Conservation (phyloP, 2,329 filamentous ascomycete species). For the Microsporum ferrugineum region DNA sequence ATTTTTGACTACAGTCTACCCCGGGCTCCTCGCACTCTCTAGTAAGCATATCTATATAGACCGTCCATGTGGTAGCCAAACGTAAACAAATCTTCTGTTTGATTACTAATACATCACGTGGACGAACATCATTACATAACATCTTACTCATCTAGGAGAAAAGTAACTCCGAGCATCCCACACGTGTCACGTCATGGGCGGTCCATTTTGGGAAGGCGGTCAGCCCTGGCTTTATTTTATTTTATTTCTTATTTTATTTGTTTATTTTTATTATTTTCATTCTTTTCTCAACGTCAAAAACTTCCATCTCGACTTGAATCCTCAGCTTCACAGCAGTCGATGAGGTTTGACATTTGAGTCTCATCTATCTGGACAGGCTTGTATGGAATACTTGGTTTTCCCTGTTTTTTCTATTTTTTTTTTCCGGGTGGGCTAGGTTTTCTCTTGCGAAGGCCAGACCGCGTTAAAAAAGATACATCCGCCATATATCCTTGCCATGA, state of each 20-base stretch:
- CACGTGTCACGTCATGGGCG: slow-evolving; percentile 10
- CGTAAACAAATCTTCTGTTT: no score
- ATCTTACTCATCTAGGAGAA: background rate
- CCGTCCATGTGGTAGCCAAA: no score
- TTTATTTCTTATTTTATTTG: background rate
- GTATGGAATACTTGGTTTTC: background rate
- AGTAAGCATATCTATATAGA: no score
- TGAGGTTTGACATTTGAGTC: background rate
- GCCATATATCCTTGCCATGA: slow-evolving; percentile 1
- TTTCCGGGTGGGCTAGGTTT: background rate
- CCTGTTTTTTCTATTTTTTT: background rate
- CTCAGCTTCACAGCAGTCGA: background rate
- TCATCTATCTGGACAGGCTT: background rate
- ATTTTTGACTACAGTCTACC: background rate
- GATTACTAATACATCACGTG: no score
- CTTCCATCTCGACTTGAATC: background rate
- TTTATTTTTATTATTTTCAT: background rate
- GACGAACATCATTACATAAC: background rate
- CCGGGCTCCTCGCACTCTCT: background rate
- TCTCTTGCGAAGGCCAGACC: background rate
- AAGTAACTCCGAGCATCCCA: background rate
- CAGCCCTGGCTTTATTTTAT: background rate
- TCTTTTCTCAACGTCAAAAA: background rate
- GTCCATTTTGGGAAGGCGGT: slow-evolving; percentile 1
- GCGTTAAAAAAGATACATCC: background rate